These are phyloP conservation scores for Candida jianshihensis DNA, from an alignment of 805 yeast species.

Conservation along the genomic window DNA sequence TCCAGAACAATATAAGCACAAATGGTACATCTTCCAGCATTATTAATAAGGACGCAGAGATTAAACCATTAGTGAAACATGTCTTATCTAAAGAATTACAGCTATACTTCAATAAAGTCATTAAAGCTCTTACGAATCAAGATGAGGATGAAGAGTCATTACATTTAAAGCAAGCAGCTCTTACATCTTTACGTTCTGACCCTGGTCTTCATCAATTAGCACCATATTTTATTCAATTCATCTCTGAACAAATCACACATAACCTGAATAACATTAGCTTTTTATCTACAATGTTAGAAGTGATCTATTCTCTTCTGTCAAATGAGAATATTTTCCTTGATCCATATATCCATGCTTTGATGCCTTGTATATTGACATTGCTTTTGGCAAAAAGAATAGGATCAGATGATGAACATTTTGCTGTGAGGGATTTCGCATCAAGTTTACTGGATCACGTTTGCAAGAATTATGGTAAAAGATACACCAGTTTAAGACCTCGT, in stretches of 20 bases:
- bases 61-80: slow-evolving; percentile 91
- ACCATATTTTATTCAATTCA: slow-evolving; percentile 93
- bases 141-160: slow-evolving; percentile 34
- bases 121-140: slow-evolving; percentile 62
- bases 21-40: slow-evolving; percentile 25
- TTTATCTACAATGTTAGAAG: slow-evolving; percentile 80
- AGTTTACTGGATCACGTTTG: slow-evolving; percentile 75
- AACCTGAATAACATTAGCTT: slow-evolving; percentile 67
- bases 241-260: slow-evolving; percentile 90
- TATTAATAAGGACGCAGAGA: slow-evolving; percentile 39
- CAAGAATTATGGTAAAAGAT: slow-evolving; percentile 71
- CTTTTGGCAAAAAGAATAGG: slow-evolving; percentile 89
- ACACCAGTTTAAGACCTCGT: slow-evolving; percentile 85
- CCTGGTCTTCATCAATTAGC: slow-evolving; percentile 96
- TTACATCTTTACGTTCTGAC: slow-evolving; percentile 78
- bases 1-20: slow-evolving; percentile 6
- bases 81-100: slow-evolving; percentile 91
- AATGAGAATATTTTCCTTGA: slow-evolving; percentile 85
- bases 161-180: slow-evolving; percentile 66
- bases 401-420: slow-evolving; percentile 30
- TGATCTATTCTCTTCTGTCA: slow-evolving; percentile 74
- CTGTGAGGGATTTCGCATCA: slow-evolving; percentile 84
- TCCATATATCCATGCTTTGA: slow-evolving; percentile 91
- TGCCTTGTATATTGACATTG: slow-evolving; percentile 93
- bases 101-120: slow-evolving; percentile 85